Percentiles rank a stretch among this genome's conserved stretches.
Conservation (phyloP, 1,284 basidiomycete species). For the Boletellus sp. region DNA sequence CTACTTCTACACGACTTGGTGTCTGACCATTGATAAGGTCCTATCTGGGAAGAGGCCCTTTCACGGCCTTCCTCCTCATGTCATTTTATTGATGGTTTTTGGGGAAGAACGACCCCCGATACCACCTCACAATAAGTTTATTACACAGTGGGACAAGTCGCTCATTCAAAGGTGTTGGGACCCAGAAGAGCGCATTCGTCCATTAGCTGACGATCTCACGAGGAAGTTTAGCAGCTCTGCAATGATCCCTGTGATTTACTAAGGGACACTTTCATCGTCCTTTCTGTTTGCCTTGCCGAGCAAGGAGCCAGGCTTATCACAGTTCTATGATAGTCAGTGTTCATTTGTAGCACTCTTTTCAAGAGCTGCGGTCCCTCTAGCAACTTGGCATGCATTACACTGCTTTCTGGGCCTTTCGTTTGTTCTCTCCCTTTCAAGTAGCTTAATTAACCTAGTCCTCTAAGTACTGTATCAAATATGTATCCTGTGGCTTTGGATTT, state of each 20-base stretch:
- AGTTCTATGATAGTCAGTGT: too few relatives aligned
- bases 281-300: background rate
- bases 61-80: slow-evolving; percentile 2
- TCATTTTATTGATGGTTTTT: slow-evolving; percentile 5
- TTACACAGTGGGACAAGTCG: slow-evolving; percentile 5
- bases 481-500: background rate
- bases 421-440: too few relatives aligned
- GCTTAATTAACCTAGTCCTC: too few relatives aligned
- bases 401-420: too few relatives aligned
- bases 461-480: background rate
- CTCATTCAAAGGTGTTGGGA: slow-evolving; percentile 25
- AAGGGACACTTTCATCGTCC: background rate
- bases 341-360: too few relatives aligned
- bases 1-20: background rate
- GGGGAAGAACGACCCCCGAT: slow-evolving; percentile 17
- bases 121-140: background rate
- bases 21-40: slow-evolving; percentile 22
- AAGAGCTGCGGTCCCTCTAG: too few relatives aligned
- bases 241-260: background rate
- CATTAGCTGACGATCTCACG: slow-evolving; percentile 13
- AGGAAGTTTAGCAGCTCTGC: slow-evolving; percentile 6
- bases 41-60: slow-evolving; percentile 25
- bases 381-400: background rate
- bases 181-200: slow-evolving; percentile 15
- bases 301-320: background rate